A percentile compares a stretch with the other conserved stretches of the same genome.
phyloP scores from a whole-genome alignment of 345 rosid genomes.

The Aethionema arabicum region DNA sequence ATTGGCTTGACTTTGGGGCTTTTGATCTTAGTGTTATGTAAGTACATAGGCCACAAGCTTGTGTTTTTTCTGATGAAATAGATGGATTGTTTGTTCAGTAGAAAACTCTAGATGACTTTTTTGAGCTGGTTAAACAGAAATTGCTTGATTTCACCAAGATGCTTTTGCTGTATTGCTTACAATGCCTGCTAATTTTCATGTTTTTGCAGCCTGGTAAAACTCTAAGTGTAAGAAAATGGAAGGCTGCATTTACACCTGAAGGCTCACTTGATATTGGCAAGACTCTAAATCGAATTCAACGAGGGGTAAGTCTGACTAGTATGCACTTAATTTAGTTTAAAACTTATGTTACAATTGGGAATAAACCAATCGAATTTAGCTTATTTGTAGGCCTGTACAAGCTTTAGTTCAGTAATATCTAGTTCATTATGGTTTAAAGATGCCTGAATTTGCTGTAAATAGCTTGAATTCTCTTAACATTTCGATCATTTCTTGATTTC shows the following conservation, averaged over 20 bases:
- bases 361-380: neutral
- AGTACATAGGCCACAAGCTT: no score
- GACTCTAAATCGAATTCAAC: constrained; percentile 75
- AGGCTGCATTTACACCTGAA: constrained; percentile 73
- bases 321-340: neutral
- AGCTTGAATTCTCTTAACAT: neutral
- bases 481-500: constrained; percentile 8
- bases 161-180: constrained; percentile 6
- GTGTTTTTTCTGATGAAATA: neutral
- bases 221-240: constrained; percentile 98
- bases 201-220: constrained; percentile 88
- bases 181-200: constrained; percentile 13
- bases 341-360: no score
- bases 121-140: no score
- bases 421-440: no score
- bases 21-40: neutral
- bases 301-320: constrained; percentile 52
- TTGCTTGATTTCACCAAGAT: no score
- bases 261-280: constrained; percentile 81
- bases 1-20: neutral
- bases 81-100: neutral
- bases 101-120: neutral
- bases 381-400: neutral
- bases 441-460: no score
- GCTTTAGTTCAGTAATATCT: no score